A percentile compares a stretch with the other conserved stretches of the same genome.
Conservation (phyloP, 1,139 yeast species). For the Sugiyamaella pinicola region DNA sequence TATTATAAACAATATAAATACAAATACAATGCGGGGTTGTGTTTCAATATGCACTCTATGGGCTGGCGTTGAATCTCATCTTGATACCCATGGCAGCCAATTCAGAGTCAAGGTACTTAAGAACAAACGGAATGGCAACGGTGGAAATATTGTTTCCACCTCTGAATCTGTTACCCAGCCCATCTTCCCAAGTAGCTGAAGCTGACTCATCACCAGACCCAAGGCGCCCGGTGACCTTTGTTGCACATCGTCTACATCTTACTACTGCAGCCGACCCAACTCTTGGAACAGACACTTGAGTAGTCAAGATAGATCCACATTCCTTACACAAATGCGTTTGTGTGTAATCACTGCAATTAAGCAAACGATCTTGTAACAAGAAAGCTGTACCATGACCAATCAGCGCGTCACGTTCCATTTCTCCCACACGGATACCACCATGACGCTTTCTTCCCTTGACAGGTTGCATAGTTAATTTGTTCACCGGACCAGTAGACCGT, state of each 20-base stretch:
- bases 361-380: constrained; percentile 89
- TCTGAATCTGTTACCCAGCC: constrained; percentile 83
- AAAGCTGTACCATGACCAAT: constrained; percentile 99
- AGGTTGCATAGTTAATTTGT: constrained; percentile 97
- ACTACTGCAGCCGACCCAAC: constrained; percentile 77
- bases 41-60: constrained; percentile 18
- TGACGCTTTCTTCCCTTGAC: constrained; percentile 98
- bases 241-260: constrained; percentile 92
- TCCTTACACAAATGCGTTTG: constrained; percentile 87
- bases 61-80: constrained; percentile 77
- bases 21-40: constrained; percentile 7
- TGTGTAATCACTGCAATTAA: constrained; percentile 95
- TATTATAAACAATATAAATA: constrained; percentile 13
- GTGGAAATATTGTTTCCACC: constrained; percentile 94
- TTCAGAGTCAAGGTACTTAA: constrained; percentile 93
- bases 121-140: constrained; percentile 94
- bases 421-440: constrained; percentile 99
- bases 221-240: constrained; percentile 55
- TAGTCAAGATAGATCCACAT: constrained; percentile 89
- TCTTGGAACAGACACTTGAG: constrained; percentile 89
- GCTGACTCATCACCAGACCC: constrained; percentile 51
- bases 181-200: constrained; percentile 95
- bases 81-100: constrained; percentile 97
- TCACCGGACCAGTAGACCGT: constrained; percentile 98
- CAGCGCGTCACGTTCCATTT: constrained; percentile 99